phyloP scores from a whole-genome alignment of 1,284 basidiomycete genomes.

The Farysia itapuensis region DNA sequence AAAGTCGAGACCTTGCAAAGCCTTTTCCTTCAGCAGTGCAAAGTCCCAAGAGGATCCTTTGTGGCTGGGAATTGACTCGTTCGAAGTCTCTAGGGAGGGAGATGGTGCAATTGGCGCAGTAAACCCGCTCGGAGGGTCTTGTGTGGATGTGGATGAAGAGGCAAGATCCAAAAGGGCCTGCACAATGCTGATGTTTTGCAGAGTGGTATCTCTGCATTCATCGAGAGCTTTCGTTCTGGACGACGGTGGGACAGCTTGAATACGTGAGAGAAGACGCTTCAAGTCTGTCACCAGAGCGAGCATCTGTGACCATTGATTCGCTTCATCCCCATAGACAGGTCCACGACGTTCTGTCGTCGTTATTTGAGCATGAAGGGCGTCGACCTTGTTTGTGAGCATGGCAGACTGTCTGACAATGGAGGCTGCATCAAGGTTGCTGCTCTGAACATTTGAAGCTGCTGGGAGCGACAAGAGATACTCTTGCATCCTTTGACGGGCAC shows the following conservation, averaged over 20 bases:
- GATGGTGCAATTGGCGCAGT: not conserved
- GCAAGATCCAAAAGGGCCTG: constrained; percentile 7
- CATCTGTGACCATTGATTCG: not conserved
- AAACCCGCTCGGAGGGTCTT: not conserved
- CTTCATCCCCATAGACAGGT: not conserved
- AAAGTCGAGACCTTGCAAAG: constrained; percentile 1
- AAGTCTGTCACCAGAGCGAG: not conserved
- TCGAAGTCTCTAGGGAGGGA: no score
- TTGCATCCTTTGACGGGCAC: no score
- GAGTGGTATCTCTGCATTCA: constrained; percentile 1
- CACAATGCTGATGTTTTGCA: constrained; percentile 11
- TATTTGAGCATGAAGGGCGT: not conserved
- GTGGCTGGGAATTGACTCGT: not conserved
- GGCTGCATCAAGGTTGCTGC: no score
- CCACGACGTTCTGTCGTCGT: not conserved
- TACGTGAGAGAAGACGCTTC: not conserved
- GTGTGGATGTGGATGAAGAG: no score
- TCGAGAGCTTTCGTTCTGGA: not conserved
- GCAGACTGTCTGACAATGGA: not conserved
- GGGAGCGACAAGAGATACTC: no score
- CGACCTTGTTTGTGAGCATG: not conserved
- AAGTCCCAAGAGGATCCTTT: not conserved
- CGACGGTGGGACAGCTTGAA: not conserved
- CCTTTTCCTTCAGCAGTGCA: constrained; percentile 13
- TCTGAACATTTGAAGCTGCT: no score